These are phyloP conservation scores for Clitopilus hobsonii DNA, from an alignment of 768 basidiomycete genomes.

Conservation along the genomic window DNA sequence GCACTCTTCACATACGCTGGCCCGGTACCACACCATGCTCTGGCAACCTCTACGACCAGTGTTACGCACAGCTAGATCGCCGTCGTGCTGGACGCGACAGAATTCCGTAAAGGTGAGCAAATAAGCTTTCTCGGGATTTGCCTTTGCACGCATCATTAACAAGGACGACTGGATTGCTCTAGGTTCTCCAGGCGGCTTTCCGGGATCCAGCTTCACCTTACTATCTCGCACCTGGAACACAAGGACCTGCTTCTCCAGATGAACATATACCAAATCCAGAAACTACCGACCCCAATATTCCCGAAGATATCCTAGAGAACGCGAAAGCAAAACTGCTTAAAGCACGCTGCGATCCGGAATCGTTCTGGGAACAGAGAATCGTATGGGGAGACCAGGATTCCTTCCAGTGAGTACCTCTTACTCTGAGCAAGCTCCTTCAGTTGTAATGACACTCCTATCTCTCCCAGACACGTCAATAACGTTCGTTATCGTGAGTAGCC, in stretches of 20 bases:
- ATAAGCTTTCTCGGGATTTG: neutral
- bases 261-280: constrained; percentile 21
- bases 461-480: constrained; percentile 70
- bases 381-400: constrained; percentile 79
- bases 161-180: too few species aligned
- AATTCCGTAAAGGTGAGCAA: neutral
- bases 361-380: constrained; percentile 77
- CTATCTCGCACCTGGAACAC: constrained; percentile 52
- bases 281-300: constrained; percentile 4
- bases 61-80: neutral
- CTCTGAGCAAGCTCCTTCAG: neutral
- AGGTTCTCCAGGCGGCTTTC: constrained; percentile 63
- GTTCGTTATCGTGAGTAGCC: constrained; percentile 57
- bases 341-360: constrained; percentile 54
- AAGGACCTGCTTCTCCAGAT: constrained; percentile 58
- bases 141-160: too few species aligned
- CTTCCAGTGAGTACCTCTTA: constrained; percentile 52
- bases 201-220: constrained; percentile 64
- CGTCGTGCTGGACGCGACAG: neutral
- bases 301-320: constrained; percentile 22
- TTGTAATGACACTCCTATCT: neutral
- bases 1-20: neutral
- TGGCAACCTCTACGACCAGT: neutral
- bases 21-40: neutral
- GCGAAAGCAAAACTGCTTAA: constrained; percentile 36